Base-by-base conservation (phyloP, 805 yeast species). In the Clavispora fructus region DNA sequence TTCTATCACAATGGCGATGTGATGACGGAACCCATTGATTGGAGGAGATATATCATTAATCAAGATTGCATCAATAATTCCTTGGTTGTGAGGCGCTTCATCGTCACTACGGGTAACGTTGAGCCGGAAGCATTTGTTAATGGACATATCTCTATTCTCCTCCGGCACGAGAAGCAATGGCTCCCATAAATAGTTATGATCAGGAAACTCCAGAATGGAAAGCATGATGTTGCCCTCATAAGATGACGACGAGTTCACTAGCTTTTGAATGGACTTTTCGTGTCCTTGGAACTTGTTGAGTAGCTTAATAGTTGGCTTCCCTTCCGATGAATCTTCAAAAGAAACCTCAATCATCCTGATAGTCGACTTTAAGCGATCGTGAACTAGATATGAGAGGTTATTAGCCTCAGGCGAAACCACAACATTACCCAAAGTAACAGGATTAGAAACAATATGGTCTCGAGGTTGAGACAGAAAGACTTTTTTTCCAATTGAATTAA, bases 211-310 rank as follows among this genome's bases (percentile, higher is more conserved):
- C 64, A 67, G 70, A 19, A 66, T 58, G 11, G 75, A 71, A 12
- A 71, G 53, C 35, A 71, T 45, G 1, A 69, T 49, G 39, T 67
- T 62, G 23, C 58, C 59, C 13, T 54, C 55, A 10, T 52, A 48
- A 28, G 61, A 53, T 1, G 69, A 60, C 26, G 80, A 68, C 1
- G 95, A 85, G 55, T 90, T 79, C 14, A 79, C 68, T 3, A 91
- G 62, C 41, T 73, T 75, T 53, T 78, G 80, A 19, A 91, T 82
- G 0, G 96, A 87, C 59, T 90, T 90, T 45, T 80, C 77, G 59
- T 90, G 97, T 1, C 98, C 98, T 1, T 95, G 88, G 45, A 84
- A 78, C 53, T 85, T 82, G 51, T 82, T 57, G 3, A 57, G 35
- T 17, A 71, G 42, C 17, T 32, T 27, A 10, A 40, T 35, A 3